Evolutionary conservation across 2,329 filamentous ascomycete genomes (phyloP), one percentile per base, ranked within the genome.

Genomic region (Mycosphaerelloides madeirae): DNA sequence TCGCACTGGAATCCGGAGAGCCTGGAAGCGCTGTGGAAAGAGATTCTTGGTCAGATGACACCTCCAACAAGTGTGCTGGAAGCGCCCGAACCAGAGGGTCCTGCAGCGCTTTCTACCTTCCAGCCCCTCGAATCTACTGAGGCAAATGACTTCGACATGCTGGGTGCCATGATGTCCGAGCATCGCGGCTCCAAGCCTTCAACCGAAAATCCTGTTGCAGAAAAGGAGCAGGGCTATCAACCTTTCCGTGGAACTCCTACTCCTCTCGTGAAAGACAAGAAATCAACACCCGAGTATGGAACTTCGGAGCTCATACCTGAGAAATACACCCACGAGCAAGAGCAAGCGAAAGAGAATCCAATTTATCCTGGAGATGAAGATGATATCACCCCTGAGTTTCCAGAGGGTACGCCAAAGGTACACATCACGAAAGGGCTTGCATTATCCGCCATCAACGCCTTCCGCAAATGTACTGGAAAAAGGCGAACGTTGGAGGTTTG

Each of bases 1-100:
- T 81, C 82, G 0, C 74, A 79, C 11, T 98, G 93, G 91, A 87
- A 80, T 20, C 70, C 73, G 22, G 67, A 76, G 52, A 77, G 81
- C n/a, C 76, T 97, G 2, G 75, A 83, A 33, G 74, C 72, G 32
- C 79, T 88, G 9, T 85, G 85, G 75, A 64, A 72, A 7, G 78
- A 84, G 1, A 80, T 89, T 51, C 68, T 85, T 12, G 63, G 70
- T 12, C 75, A 44, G 12, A 38, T 38, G 14, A 22, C 31, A 15
- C 22, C 38, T 25, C 8, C 12, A 6, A 3, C 36, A 14, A n/a
- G 13, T n/a, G 31, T 6, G 13, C 6, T 13, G 6, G 31, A 32
- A 32, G 15, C 13, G 14, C 12, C 22, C 42, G 14, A 15, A 8
- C 6, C n/a, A 20, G n/a, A 13, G 8, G 5, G 6, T 25, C 9